Evolutionary conservation across 2,329 filamentous ascomycete genomes (phyloP), one percentile per base, ranked within the genome.

Genomic region (Leptographium lundbergii): DNA sequence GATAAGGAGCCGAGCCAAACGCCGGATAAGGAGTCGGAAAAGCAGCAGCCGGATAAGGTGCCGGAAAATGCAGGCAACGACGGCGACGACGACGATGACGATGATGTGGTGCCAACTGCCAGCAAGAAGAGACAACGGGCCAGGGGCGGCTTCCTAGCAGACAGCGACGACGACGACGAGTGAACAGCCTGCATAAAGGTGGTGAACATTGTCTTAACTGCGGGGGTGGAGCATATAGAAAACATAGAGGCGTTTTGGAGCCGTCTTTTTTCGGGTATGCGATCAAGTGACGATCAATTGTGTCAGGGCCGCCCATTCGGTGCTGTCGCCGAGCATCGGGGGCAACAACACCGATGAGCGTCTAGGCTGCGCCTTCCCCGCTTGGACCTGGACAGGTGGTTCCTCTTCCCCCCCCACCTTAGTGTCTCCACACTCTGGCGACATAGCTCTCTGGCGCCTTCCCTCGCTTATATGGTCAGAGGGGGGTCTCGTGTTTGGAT

Each of bases 131-230:
- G 78, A 59, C 71, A 72, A 1, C 72, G 78, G 61, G 71, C 75
- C 4, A 74, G 75, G 57, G 75, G 76, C 22, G 81, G 81, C 0
- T 84, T 85, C 62, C 69, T 84, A 53, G 65, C 82, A 42, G 81
- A 84, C 65, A 83, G 81, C 61, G 82, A 81, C 66, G 81, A 85
- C 54, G 79, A 82, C 42, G 19, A 45, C 42, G 42, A 45, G 42
- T 45, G 17, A 45, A 5, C 2, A 3, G 39, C 5, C 42, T 17
- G 36, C 36, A 34, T 34, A 34, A 29, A n/a, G n/a, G n/a, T 39
- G 36, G 14, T 39, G 36, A 29, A 29, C 27, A 29, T 29, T 29
- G 27, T 29, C 27, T 4, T 36, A 6, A 6, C 2, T 36, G 34
- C 34, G 7, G 34, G 27, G 27, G 27, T 29, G 27, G 13, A 17